Base-by-base conservation (phyloP, 1,139 yeast species). In the Blastobotrys capitulatus region DNA sequence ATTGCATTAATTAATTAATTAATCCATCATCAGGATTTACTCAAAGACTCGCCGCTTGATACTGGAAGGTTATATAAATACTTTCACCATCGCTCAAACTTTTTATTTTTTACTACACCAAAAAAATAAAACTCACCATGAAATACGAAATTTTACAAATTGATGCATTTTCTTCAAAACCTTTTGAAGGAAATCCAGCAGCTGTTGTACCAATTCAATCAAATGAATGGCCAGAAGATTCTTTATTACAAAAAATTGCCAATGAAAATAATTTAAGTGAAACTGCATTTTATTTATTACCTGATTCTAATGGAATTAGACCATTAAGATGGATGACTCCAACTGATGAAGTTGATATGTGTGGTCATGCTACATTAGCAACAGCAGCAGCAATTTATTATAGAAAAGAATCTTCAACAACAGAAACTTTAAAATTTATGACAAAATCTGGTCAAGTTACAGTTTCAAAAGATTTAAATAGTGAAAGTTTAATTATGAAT, bases 311-410 rank as follows among this genome's bases (percentile, higher is more conserved):
- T 34, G 47, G 47, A 2, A 38, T 39, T n/a, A 16, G 31, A 9
- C 15, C 35, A 7, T 27, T 44, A 32, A 42, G 47, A 25, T 44
- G 47, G 47, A 25, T 44, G 42, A 44, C 47, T 2, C 47, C 47
- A 20, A 31, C 38, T 1, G 32, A 19, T n/a, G 47, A 44, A 20
- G 47, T 44, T 9, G 47, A 13, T 20, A 38, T 44, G n/a, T 44
- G 47, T 25, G 47, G 47, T 16, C 47, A 44, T 25, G 47, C 47
- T 12, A 44, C 47, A 2, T 18, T 44, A 25, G 47, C 43, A 8
- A 6, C 37, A 32, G 47, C 47, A n/a, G 29, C 43, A 5, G 42
- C 38, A 13, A 26, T 44, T 10, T 44, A 20, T 15, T 38, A 36
- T n/a, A 37, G 38, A 16, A 40, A 40, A 12, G 47, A 38, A 16